phyloP scores from a whole-genome alignment of 768 basidiomycete genomes.

The Boletus reticuloceps region DNA sequence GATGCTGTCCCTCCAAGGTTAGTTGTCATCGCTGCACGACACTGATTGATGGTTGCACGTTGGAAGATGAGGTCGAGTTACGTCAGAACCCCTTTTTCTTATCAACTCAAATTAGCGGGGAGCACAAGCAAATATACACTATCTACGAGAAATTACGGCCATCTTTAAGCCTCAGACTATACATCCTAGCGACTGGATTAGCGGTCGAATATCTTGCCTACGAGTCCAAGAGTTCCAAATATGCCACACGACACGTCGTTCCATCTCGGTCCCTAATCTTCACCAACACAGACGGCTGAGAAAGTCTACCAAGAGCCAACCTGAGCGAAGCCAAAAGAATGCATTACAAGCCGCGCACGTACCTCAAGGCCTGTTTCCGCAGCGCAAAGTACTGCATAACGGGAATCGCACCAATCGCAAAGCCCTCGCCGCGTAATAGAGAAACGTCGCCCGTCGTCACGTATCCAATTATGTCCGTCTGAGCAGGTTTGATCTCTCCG shows the following conservation, averaged over 20 bases:
- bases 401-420: slow-evolving; percentile 73
- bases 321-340: not conserved
- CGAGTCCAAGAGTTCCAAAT: slow-evolving; percentile 36
- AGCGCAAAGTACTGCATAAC: slow-evolving; percentile 51
- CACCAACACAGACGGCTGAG: slow-evolving; percentile 42
- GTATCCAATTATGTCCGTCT: slow-evolving; percentile 66
- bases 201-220: slow-evolving; percentile 5
- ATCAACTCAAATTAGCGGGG: not conserved
- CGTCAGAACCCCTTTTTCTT: not conserved
- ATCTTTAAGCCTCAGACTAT: too few relatives aligned
- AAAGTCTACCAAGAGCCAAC: slow-evolving; percentile 13
- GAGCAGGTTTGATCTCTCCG: slow-evolving; percentile 40
- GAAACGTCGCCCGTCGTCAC: slow-evolving; percentile 85
- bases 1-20: slow-evolving; percentile 41
- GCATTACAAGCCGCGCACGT: not conserved
- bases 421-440: slow-evolving; percentile 71
- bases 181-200: too few relatives aligned
- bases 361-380: slow-evolving; percentile 47
- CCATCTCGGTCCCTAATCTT: slow-evolving; percentile 65
- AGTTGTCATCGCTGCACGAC: slow-evolving; percentile 36
- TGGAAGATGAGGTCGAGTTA: not conserved
- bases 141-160: not conserved
- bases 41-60: too few relatives aligned
- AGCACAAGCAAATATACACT: too few relatives aligned
- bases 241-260: slow-evolving; percentile 51